Conservation (phyloP, 1,284 basidiomycete species). For the Rhodotorula sp. region DNA sequence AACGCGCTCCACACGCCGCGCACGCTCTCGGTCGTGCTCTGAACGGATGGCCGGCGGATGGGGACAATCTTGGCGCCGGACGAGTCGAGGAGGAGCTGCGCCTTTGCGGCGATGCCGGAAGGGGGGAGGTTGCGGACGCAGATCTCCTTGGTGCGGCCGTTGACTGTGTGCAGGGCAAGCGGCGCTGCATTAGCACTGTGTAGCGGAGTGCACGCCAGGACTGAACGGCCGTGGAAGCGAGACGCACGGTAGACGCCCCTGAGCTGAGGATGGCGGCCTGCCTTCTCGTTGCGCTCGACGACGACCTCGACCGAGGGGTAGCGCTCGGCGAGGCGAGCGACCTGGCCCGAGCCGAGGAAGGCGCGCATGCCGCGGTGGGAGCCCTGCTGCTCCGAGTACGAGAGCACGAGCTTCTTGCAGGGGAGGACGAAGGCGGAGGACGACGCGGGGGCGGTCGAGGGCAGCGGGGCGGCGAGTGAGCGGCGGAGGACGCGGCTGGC, state of each 20-base stretch:
- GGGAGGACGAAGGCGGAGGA: constrained; percentile 29
- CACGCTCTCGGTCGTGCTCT: constrained; percentile 72
- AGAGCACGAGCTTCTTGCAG: constrained; percentile 64
- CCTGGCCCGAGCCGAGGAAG: constrained; percentile 56
- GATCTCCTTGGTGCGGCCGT: constrained; percentile 56
- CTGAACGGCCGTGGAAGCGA: no score
- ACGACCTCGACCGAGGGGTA: constrained; percentile 55
- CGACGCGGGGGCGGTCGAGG: constrained; percentile 5
- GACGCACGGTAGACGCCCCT: constrained; percentile 54
- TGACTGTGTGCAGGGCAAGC: constrained; percentile 52
- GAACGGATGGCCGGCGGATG: constrained; percentile 68
- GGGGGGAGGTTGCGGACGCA: constrained; percentile 53
- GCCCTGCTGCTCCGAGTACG: constrained; percentile 77
- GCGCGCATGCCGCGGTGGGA: constrained; percentile 69
- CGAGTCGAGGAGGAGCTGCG: constrained; percentile 74
- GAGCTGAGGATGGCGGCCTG: constrained; percentile 51
- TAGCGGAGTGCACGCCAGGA: neutral
- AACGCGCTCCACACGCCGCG: constrained; percentile 70
- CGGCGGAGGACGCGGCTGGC: constrained; percentile 15
- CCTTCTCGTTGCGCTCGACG: constrained; percentile 48
- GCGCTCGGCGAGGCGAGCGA: constrained; percentile 47
- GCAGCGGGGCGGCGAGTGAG: constrained; percentile 18
- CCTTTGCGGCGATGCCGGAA: constrained; percentile 52
- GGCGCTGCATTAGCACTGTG: neutral
- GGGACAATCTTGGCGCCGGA: constrained; percentile 78